phyloP scores from a whole-genome alignment of 23 red algal genomes.

The Cyanidiococcus yangmingshanensis region DNA sequence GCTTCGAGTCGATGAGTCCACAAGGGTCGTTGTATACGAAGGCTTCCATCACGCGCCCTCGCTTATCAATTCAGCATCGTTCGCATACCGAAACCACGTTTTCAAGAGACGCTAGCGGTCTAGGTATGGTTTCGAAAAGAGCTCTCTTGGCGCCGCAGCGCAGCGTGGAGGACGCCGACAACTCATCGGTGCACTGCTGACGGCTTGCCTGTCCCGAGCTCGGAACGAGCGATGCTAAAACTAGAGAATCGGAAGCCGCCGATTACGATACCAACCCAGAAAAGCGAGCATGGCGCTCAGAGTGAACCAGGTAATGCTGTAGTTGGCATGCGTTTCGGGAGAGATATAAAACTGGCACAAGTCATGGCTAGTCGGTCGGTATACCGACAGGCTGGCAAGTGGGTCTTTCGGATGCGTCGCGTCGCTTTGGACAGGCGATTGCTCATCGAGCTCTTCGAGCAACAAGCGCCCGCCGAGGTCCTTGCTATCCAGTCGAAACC shows the following conservation, averaged over 20 bases:
- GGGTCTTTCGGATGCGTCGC: background rate
- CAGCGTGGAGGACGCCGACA: too few relatives aligned
- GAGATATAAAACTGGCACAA: background rate
- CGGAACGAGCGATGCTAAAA: too few relatives aligned
- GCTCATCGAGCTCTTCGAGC: background rate
- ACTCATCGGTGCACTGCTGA: too few relatives aligned
- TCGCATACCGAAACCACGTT: too few relatives aligned
- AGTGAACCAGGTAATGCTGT: conserved; percentile 14
- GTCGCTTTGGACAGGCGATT: background rate
- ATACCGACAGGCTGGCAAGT: background rate
- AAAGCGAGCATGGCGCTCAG: background rate
- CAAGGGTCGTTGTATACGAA: too few relatives aligned
- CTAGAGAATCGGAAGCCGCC: background rate
- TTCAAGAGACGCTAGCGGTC: too few relatives aligned
- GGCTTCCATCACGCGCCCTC: too few relatives aligned
- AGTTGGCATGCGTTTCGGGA: background rate
- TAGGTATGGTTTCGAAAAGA: too few relatives aligned
- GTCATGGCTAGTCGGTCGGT: background rate
- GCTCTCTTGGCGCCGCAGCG: too few relatives aligned
- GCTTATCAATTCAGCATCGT: too few relatives aligned
- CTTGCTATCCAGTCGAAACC: background rate
- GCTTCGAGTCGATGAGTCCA: too few relatives aligned
- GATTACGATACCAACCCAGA: background rate
- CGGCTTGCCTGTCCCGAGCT: too few relatives aligned
- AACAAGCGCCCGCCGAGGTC: background rate